A percentile compares a stretch with the other conserved stretches of the same genome.
Evolutionary conservation across 2,329 filamentous ascomycete species (phyloP).

Genomic region (Aspergillus fumigatiaffinis): DNA sequence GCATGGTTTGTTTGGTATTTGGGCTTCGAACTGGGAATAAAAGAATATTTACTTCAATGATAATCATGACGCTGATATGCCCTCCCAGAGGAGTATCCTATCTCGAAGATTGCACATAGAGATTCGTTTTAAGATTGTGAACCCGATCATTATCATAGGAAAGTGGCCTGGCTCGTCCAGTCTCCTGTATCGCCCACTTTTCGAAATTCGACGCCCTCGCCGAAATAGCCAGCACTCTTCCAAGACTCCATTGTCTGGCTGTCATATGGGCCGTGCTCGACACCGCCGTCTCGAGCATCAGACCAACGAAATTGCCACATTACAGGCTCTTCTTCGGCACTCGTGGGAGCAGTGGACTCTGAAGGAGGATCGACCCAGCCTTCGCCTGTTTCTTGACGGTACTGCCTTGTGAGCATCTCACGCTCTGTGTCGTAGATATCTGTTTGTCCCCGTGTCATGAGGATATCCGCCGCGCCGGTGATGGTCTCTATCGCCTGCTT

Average conservation of each 20-base stretch:
- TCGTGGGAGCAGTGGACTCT: slow-evolving; percentile 18
- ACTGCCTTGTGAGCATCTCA: slow-evolving; percentile 78
- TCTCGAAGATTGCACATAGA: slow-evolving; percentile 9
- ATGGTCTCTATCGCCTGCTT: slow-evolving; percentile 74
- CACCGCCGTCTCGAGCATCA: slow-evolving; percentile 75
- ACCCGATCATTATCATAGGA: slow-evolving; percentile 43
- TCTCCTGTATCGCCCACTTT: slow-evolving; percentile 51
- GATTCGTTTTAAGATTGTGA: not conserved
- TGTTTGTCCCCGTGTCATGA: slow-evolving; percentile 75
- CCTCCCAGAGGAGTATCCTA: slow-evolving; percentile 6
- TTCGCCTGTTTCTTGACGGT: slow-evolving; percentile 78
- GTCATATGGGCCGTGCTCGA: slow-evolving; percentile 84
- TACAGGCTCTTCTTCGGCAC: slow-evolving; percentile 31
- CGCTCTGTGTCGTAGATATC: slow-evolving; percentile 92
- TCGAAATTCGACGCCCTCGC: slow-evolving; percentile 75
- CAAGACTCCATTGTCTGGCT: slow-evolving; percentile 81
- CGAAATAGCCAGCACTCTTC: slow-evolving; percentile 90
- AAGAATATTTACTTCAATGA: slow-evolving; percentile 14
- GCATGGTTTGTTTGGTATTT: slow-evolving; percentile 20
- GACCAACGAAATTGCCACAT: slow-evolving; percentile 94
- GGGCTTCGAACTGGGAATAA: slow-evolving; percentile 19
- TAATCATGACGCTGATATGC: slow-evolving; percentile 19
- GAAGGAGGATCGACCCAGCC: slow-evolving; percentile 63
- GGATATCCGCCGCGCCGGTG: slow-evolving; percentile 82
- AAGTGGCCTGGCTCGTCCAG: slow-evolving; percentile 53